phyloP scores from a whole-genome alignment of 305 asterid species.

The Withania somnifera region DNA sequence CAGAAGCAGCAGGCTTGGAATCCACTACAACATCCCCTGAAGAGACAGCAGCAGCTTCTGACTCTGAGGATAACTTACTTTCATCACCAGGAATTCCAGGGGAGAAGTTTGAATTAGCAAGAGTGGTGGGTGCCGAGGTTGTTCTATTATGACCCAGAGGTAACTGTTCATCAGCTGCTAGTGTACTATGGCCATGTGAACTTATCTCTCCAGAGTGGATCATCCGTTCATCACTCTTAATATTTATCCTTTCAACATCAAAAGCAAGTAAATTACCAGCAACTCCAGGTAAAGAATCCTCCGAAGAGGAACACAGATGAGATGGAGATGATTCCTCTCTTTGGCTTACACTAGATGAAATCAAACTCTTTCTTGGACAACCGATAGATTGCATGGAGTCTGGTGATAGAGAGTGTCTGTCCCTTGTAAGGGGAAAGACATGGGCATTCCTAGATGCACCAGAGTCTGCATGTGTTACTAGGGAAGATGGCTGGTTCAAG shows the following conservation, averaged over 20 bases:
- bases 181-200: constrained; percentile 29
- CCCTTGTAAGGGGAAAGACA: constrained; percentile 25
- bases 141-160: constrained; percentile 51
- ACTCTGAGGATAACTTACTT: constrained; percentile 40
- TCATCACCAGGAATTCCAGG: constrained; percentile 48
- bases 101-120: constrained; percentile 51
- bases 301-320: constrained; percentile 59
- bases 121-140: constrained; percentile 54
- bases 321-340: constrained; percentile 39
- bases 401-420: constrained; percentile 35
- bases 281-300: constrained; percentile 49
- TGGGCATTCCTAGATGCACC: constrained; percentile 29
- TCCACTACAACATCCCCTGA: constrained; percentile 55
- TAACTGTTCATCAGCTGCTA: constrained; percentile 27
- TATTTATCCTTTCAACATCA: constrained; percentile 37
- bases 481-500: constrained; percentile 57
- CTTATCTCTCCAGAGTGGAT: constrained; percentile 47
- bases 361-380: constrained; percentile 38
- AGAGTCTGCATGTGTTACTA: constrained; percentile 45
- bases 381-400: constrained; percentile 32
- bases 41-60: constrained; percentile 44
- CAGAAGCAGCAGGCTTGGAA: constrained; percentile 37
- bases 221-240: constrained; percentile 42
- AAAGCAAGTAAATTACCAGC: constrained; percentile 32
- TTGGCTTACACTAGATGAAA: constrained; percentile 32